Evolutionary conservation across 148 eudicot species (phyloP).

Genomic region (Arctostaphylos glauca): DNA sequence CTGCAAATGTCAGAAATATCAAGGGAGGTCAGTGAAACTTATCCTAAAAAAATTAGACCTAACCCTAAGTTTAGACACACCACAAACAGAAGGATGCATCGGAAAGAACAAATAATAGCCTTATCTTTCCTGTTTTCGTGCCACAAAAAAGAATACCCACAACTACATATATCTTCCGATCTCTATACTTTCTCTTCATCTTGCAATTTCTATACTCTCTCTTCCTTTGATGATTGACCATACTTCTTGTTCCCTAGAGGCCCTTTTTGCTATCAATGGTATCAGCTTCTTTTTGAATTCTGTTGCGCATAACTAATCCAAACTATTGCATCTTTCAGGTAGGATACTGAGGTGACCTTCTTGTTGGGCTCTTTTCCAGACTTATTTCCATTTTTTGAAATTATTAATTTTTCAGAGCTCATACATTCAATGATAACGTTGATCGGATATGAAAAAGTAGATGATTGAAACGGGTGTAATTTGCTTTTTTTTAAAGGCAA

Average conservation of each 20-base stretch:
- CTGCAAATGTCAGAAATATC: too few relatives aligned
- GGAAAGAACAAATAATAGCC: background rate
- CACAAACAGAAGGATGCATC: background rate
- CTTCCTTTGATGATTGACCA: background rate
- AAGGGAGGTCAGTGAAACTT: too few relatives aligned
- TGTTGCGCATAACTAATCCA: background rate
- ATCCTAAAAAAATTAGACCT: too few relatives aligned
- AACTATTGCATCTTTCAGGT: background rate
- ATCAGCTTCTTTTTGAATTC: background rate
- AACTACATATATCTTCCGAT: background rate
- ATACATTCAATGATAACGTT: background rate
- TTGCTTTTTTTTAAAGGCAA: background rate
- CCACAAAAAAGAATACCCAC: background rate
- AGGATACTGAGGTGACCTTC: background rate
- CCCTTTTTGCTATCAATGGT: background rate
- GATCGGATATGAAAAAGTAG: background rate
- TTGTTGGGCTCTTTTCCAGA: too few relatives aligned
- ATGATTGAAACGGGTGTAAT: background rate
- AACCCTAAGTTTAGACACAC: background rate
- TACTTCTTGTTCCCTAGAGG: background rate
- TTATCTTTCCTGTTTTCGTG: background rate
- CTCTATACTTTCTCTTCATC: background rate
- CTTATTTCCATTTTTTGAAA: background rate
- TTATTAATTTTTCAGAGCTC: background rate
- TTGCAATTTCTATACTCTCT: background rate